Conservation (phyloP, 371 early-diverging fungal genomes). For the Mycotypha africana region DNA sequence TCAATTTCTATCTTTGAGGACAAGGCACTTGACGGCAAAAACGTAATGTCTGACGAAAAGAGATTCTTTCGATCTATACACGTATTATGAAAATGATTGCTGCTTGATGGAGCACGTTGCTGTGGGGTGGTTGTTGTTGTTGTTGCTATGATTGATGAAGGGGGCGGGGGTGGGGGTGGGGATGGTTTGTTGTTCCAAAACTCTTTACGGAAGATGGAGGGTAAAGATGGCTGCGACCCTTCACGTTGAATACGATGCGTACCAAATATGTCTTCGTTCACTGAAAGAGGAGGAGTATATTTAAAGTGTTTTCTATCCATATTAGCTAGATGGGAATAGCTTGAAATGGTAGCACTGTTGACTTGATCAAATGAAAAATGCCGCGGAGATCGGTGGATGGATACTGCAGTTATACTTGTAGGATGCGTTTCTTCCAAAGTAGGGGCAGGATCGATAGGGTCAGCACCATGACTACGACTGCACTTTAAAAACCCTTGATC, state of each 20-base stretch:
- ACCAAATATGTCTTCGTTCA: too few relatives aligned
- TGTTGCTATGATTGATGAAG: background rate
- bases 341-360: too few relatives aligned
- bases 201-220: conserved; percentile 35
- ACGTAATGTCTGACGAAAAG: too few relatives aligned
- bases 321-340: too few relatives aligned
- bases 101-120: conserved; percentile 6
- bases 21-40: too few relatives aligned
- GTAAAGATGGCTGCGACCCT: conserved; percentile 15
- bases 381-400: conserved; percentile 20
- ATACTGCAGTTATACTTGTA: background rate
- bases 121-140: conserved; percentile 1
- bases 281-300: too few relatives aligned
- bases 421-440: conserved; percentile 1
- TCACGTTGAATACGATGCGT: conserved; percentile 15
- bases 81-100: background rate
- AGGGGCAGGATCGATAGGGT: background rate
- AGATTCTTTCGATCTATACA: background rate
- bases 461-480: too few relatives aligned
- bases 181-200: conserved; percentile 16
- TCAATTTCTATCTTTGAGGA: too few relatives aligned
- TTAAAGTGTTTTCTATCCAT: too few relatives aligned
- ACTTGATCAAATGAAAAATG: conserved; percentile 39
- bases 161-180: background rate
- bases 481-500: conserved; percentile 14